A percentile compares a stretch with the other conserved stretches of the same genome.
Evolutionary conservation across 306 rosid genomes (phyloP).

Genomic region (Vicia sativa): DNA sequence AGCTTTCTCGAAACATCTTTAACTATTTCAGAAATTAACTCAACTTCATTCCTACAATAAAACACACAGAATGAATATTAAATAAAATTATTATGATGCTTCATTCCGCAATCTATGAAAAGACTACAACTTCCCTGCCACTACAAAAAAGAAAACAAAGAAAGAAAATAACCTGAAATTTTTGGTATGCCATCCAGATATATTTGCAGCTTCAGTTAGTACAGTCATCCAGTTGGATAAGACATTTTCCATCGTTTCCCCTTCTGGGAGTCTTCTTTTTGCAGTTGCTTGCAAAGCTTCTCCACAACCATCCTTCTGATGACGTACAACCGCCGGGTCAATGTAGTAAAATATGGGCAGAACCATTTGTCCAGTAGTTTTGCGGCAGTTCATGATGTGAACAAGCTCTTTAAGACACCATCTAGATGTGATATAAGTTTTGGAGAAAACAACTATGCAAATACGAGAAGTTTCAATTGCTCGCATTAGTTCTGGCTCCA

Average conservation of each 20-base stretch:
- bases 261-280: not conserved
- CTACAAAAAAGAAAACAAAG: too few relatives aligned
- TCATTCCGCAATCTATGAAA: not conserved
- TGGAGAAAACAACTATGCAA: not conserved
- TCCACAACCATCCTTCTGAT: not conserved
- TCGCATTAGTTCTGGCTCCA: not conserved
- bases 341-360: slow-evolving; percentile 5
- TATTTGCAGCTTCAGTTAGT: not conserved
- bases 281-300: not conserved
- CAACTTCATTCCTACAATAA: not conserved
- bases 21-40: not conserved
- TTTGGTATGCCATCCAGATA: not conserved
- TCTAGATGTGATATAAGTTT: not conserved
- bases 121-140: too few relatives aligned
- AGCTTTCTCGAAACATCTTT: not conserved
- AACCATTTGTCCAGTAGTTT: not conserved
- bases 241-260: not conserved
- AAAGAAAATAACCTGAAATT: not conserved
- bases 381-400: slow-evolving; percentile 4
- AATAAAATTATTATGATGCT: not conserved
- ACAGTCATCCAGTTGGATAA: not conserved
- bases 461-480: slow-evolving; percentile 1
- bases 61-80: too few relatives aligned
- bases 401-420: slow-evolving; percentile 40
- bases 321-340: not conserved